These are phyloP conservation scores for Aaosphaeria arxii DNA, from an alignment of 2,329 filamentous ascomycete species.

Conservation along the genomic window DNA sequence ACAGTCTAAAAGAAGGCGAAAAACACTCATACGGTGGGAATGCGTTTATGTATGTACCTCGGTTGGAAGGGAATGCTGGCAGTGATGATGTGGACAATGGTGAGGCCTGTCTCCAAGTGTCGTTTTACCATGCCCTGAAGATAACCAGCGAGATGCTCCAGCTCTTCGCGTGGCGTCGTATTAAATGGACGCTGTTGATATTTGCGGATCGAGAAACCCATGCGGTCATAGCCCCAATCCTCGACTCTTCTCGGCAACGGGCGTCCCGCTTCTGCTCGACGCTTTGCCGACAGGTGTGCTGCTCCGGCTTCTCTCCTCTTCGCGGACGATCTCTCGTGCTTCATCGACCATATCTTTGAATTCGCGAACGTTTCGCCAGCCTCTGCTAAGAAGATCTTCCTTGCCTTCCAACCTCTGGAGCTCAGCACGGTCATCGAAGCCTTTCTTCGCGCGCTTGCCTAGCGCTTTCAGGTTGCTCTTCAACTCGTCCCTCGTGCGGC, in stretches of 20 bases:
- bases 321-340: slow-evolving; percentile 27
- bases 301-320: slow-evolving; percentile 15
- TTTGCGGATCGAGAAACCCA: no score
- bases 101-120: no score
- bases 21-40: no score
- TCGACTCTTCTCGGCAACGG: background rate
- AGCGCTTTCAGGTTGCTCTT: slow-evolving; percentile 34
- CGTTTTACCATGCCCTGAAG: no score
- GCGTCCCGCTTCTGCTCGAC: slow-evolving; percentile 5
- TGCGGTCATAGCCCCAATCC: no score
- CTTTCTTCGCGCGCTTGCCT: slow-evolving; percentile 33
- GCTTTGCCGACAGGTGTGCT: background rate
- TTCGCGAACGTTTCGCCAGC: slow-evolving; percentile 29
- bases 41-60: no score
- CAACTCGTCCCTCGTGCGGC: slow-evolving; percentile 19
- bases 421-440: slow-evolving; percentile 29
- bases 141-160: no score
- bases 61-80: no score
- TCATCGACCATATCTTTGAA: slow-evolving; percentile 34
- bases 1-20: no score
- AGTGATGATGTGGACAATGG: no score
- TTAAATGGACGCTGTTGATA: no score
- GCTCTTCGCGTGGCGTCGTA: no score
- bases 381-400: slow-evolving; percentile 28
- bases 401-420: slow-evolving; percentile 26